Conservation (phyloP, 805 yeast species). For the Candida krabiensis region DNA sequence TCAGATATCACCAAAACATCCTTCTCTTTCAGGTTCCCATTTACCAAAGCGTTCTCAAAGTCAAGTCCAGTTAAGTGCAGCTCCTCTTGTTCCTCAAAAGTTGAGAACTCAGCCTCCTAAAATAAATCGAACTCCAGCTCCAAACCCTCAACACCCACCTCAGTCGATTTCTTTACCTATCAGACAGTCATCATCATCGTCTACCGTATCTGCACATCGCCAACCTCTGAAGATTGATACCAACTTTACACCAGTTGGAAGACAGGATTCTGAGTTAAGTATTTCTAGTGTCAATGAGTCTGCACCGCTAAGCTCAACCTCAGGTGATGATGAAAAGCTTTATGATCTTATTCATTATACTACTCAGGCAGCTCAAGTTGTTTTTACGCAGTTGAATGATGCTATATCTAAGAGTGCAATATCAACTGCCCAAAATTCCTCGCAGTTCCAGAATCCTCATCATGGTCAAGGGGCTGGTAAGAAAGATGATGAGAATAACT, state of each 20-base stretch:
- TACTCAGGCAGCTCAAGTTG: slow-evolving; percentile 63
- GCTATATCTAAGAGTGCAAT: slow-evolving; percentile 67
- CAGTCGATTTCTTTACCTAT: slow-evolving; percentile 15
- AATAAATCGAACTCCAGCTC: slow-evolving; percentile 21
- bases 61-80: slow-evolving; percentile 11
- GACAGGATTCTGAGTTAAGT: slow-evolving; percentile 33
- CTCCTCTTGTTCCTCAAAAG: slow-evolving; percentile 11
- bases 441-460: slow-evolving; percentile 29
- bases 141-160: slow-evolving; percentile 20
- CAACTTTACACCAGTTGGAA: slow-evolving; percentile 8
- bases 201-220: slow-evolving; percentile 18
- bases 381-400: slow-evolving; percentile 68
- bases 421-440: slow-evolving; percentile 43
- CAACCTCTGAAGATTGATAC: slow-evolving; percentile 30
- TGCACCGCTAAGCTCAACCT: slow-evolving; percentile 5
- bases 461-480: slow-evolving; percentile 13
- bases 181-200: slow-evolving; percentile 13
- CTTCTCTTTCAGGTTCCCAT: slow-evolving; percentile 3
- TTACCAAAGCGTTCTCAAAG: slow-evolving; percentile 12
- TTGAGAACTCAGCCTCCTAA: slow-evolving; percentile 16
- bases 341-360: slow-evolving; percentile 31
- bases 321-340: slow-evolving; percentile 29
- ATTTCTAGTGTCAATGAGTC: slow-evolving; percentile 10
- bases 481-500: slow-evolving; percentile 1
- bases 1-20: slow-evolving; percentile 10